phyloP scores from a whole-genome alignment of 495 filamentous ascomycete species.

The Xylaria curta region DNA sequence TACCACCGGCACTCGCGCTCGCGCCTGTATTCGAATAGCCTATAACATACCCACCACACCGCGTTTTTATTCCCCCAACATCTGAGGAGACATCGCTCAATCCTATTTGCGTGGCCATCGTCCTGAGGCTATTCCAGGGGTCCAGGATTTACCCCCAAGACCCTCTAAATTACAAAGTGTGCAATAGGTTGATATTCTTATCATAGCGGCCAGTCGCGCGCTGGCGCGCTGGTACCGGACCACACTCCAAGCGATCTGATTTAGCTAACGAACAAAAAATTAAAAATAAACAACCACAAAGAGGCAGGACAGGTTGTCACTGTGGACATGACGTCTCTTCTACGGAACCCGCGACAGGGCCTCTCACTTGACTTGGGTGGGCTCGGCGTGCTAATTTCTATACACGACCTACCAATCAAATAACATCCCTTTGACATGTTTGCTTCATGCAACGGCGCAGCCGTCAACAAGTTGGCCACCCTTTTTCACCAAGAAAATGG shows the following conservation, averaged over 20 bases:
- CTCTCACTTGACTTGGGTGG: background rate
- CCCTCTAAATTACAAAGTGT: background rate
- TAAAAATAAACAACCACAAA: constrained; percentile 11
- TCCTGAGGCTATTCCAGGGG: constrained; percentile 19
- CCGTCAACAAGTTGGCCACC: background rate
- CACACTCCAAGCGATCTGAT: background rate
- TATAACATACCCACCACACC: constrained; percentile 17
- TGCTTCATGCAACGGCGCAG: background rate
- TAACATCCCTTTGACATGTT: background rate
- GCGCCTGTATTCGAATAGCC: constrained; percentile 18
- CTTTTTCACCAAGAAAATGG: background rate
- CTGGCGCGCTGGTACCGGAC: constrained; percentile 5
- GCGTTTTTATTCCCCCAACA: constrained; percentile 7
- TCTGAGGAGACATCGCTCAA: background rate
- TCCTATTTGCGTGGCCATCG: constrained; percentile 9
- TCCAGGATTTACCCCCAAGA: constrained; percentile 7
- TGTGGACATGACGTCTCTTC: constrained; percentile 9
- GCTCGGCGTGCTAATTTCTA: background rate
- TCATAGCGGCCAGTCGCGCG: background rate
- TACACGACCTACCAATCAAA: constrained; percentile 8
- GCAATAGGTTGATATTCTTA: constrained; percentile 26
- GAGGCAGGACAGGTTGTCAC: constrained; percentile 15
- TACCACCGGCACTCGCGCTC: background rate
- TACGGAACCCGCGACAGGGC: constrained; percentile 3
- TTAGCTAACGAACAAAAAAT: background rate